Evolutionary conservation across 345 rosid species (phyloP), one percentile per base, ranked within the genome.

Genomic region (Hypericum perforatum): DNA sequence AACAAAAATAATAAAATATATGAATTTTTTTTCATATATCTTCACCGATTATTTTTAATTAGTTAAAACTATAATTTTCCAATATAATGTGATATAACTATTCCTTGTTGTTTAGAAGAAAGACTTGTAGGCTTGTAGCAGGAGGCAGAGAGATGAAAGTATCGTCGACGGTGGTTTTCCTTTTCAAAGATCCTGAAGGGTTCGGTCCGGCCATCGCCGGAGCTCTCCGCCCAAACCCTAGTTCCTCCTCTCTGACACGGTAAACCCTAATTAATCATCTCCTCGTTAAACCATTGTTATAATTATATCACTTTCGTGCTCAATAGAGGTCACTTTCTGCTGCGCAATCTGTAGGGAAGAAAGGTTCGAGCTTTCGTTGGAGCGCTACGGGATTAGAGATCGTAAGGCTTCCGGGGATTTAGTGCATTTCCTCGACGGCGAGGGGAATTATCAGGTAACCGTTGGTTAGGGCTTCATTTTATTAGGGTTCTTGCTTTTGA

Each of bases 371-470:
- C 70, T 89, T 51, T 62, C 87, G 2, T 48, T 86, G 56, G 74
- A 62, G 38, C 63, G 68, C 10, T 80, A 72, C 29, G 86, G 90
- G 36, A 62, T 79, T 43, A 54, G 52, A 9, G 73, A 69, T 61
- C 42, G 32, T 36, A 74, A 60, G 44, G 78, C 69, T 16, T 41
- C 58, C 16, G 94, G 87, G 22, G 60, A 69, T 22, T 43, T 84
- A 7, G 44, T 71, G 68, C 84, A 89, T 62, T 86, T 83, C 59
- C 55, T 71, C 51, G 84, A 78, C 63, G 62, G 40, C 13, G 45
- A 37, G 51, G 88, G 72, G 47, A 60, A 63, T 62, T 71, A 62
- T 64, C 78, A 75, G 97, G 97, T 83, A 62, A 22, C 32, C n/a
- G n/a, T n/a, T n/a, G n/a, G n/a, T 22, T 22, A 22, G 32, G 32